Base-by-base conservation (phyloP, 2,329 filamentous ascomycete genomes). In the Lomentospora prolificans region DNA sequence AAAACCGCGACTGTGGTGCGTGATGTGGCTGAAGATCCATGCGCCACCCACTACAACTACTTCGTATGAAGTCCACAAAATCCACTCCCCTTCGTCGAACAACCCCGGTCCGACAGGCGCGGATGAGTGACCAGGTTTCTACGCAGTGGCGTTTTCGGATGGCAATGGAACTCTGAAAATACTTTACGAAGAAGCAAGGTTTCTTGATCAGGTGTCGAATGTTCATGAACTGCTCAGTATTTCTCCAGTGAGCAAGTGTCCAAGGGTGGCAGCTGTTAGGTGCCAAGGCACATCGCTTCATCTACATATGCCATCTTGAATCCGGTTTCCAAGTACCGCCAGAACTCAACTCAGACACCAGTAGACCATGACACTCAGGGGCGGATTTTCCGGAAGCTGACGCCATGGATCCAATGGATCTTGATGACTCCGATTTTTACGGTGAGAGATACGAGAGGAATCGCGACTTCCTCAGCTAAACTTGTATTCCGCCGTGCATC, bases 341-440 rank as follows among this genome's bases (percentile, higher is more conserved):
- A n/a, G n/a, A n/a, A n/a, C n/a, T n/a, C n/a, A n/a, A n/a, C n/a
- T n/a, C n/a, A n/a, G n/a, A n/a, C n/a, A n/a, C n/a, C n/a, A n/a
- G n/a, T n/a, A n/a, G n/a, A n/a, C n/a, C n/a, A n/a, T n/a, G n/a
- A n/a, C n/a, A n/a, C n/a, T n/a, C n/a, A n/a, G n/a, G n/a, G 8
- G 24, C 22, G 22, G 44, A 25, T 48, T 10, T n/a, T 22, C 6
- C 17, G 17, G 17, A 48, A 48, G 19, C 2, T 54, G 52, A 7
- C 55, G n/a, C 28, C 28, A 51, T 48, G 44, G 48, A n/a, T 19
- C 30, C 51, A 27, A 59, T 59, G 55, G 55, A 58, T 24, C 54
- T 53, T 22, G 58, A 59, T 10, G 61, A 62, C 14, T 63, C 61
- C 2, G 61, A 63, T 33, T 63, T 63, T 39, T 63, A 63, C 17